These are phyloP conservation scores for Clitopilus hobsonii DNA, from an alignment of 768 basidiomycete species.

Conservation along the genomic window DNA sequence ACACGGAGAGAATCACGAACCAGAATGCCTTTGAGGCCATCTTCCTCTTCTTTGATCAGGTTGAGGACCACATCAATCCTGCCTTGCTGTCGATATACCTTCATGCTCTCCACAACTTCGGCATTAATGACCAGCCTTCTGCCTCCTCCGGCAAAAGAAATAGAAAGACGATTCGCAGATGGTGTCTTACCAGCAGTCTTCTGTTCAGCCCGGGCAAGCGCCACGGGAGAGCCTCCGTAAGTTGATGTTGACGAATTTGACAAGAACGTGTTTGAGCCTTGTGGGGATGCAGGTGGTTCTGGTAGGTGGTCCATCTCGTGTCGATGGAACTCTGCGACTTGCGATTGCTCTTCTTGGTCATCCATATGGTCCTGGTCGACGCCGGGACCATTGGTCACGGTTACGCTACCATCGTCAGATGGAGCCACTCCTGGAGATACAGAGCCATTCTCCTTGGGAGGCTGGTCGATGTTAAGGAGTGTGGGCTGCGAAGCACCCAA, in stretches of 20 bases:
- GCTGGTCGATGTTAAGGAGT: constrained; percentile 36
- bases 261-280: constrained; percentile 43
- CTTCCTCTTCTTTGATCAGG: constrained; percentile 49
- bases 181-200: constrained; percentile 42
- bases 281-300: constrained; percentile 59
- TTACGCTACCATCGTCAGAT: constrained; percentile 18
- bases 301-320: constrained; percentile 43
- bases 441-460: constrained; percentile 14
- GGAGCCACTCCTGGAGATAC: constrained; percentile 4
- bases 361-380: constrained; percentile 8
- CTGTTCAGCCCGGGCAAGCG: constrained; percentile 25
- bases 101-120: constrained; percentile 76
- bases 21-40: constrained; percentile 67
- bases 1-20: constrained; percentile 38
- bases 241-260: constrained; percentile 37
- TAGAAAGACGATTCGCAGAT: constrained; percentile 85
- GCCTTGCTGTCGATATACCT: constrained; percentile 76
- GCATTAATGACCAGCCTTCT: constrained; percentile 87
- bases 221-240: constrained; percentile 42
- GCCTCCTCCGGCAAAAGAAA: constrained; percentile 89
- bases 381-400: constrained; percentile 17
- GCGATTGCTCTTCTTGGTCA: constrained; percentile 14
- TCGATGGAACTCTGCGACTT: constrained; percentile 9
- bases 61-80: constrained; percentile 79
- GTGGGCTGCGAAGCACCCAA: constrained; percentile 51